Base-by-base conservation (phyloP, 2,329 filamentous ascomycete genomes). In the Aspergillus sp. region DNA sequence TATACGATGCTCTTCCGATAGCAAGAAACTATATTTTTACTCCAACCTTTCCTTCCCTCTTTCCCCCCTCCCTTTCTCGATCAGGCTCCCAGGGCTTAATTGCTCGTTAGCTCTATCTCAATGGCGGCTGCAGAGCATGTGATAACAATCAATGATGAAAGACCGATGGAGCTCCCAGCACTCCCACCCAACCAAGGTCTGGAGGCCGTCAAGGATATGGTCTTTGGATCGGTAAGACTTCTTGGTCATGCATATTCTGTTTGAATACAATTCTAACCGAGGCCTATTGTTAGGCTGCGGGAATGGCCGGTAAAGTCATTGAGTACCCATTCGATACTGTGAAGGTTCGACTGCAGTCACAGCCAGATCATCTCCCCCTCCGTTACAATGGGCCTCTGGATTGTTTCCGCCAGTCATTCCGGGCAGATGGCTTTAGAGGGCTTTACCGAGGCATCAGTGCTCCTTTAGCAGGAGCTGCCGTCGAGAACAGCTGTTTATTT, bases 271-370 rank as follows among this genome's bases (percentile, higher is more conserved):
- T 41, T 27, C n/a, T 31, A 40, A 19, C 37, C 47, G 30, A 49
- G 19, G 19, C 36, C 26, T 12, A 11, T 12, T 40, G 5, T 32
- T 42, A 90, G 86, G 67, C 80, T 46, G 90, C 91, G 43, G 93
- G 93, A 48, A 81, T 94, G 47, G 83, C 88, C 31, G 91, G 91
- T 50, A 98, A 97, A 73, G 88, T 91, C 66, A 91, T 98, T 62
- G 93, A 98, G 67, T 98, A 96, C 65, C 93, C 93, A 26, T 98
- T 98, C 70, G 93, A 98, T 70, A 98, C 93, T 0, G 85, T 98
- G 66, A 98, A 98, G 71, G 93, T 98, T 47, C 87, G 93, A 33
- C 80, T 98, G 8, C 93, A 98, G 66, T 93, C 91, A n/a, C 91
- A 97, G 66, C 88, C 90, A 30, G 86, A 91, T 65, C 81, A 85